phyloP scores from a whole-genome alignment of 176 grass and related monocot species.

The Carex cristatella region DNA sequence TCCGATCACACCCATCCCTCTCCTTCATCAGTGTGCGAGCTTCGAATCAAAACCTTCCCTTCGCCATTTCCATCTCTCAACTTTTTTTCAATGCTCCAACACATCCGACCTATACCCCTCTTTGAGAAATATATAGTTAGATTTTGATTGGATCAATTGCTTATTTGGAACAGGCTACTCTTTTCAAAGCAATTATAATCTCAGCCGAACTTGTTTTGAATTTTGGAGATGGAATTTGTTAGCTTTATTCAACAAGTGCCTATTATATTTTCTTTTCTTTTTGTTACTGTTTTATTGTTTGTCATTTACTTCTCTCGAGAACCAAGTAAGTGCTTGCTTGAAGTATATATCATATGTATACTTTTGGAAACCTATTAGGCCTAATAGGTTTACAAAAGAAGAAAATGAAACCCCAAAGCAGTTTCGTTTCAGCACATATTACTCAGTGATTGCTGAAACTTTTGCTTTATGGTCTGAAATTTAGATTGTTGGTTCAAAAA shows the following conservation, averaged over 20 bases:
- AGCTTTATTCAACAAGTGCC: neutral
- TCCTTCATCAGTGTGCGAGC: neutral
- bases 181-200: neutral
- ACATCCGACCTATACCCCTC: constrained; percentile 27
- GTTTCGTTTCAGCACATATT: neutral
- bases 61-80: neutral
- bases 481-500: neutral
- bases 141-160: neutral
- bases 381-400: neutral
- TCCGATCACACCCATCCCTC: too few relatives aligned
- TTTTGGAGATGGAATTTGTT: neutral
- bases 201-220: neutral
- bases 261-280: neutral
- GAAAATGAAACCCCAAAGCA: neutral
- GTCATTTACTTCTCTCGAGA: neutral
- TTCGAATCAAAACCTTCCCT: neutral
- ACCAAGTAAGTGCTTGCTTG: neutral
- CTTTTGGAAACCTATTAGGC: neutral
- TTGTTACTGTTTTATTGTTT: neutral
- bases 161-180: neutral
- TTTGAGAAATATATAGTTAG: neutral
- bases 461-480: neutral
- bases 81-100: constrained; percentile 24
- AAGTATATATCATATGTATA: neutral
- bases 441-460: neutral